phyloP scores from a whole-genome alignment of 345 rosid species.

The Aquilaria yunnanensis region DNA sequence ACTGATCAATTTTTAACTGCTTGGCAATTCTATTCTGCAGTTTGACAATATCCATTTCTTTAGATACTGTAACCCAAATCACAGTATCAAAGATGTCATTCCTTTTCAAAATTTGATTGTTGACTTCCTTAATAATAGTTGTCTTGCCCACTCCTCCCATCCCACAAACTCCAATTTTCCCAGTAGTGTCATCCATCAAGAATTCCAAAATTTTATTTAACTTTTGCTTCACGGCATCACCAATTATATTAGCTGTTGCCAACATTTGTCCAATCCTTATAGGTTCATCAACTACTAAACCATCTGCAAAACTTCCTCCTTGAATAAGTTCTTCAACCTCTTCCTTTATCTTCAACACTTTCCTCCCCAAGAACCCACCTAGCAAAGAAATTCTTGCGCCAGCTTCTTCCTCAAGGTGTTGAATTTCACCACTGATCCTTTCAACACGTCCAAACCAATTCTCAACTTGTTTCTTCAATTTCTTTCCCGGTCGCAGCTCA shows the following conservation, averaged over 20 bases:
- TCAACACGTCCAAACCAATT: background rate
- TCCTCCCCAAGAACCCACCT: slow-evolving; percentile 5
- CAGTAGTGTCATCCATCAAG: slow-evolving; percentile 1
- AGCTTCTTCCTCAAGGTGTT: background rate
- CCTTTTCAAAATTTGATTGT: background rate
- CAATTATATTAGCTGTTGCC: background rate
- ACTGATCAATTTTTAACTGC: slow-evolving; percentile 3
- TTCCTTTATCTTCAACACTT: background rate
- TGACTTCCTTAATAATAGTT: slow-evolving; percentile 6
- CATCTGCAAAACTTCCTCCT: background rate
- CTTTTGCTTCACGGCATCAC: background rate
- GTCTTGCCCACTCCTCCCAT: slow-evolving; percentile 18
- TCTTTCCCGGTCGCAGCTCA: background rate
- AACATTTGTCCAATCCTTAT: background rate
- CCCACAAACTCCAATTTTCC: slow-evolving; percentile 22
- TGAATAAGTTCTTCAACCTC: slow-evolving; percentile 2
- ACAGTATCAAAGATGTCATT: slow-evolving; percentile 9
- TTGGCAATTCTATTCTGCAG: slow-evolving; percentile 12
- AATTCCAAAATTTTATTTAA: slow-evolving; percentile 3
- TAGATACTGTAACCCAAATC: slow-evolving; percentile 24
- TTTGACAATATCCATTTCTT: background rate
- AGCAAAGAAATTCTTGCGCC: background rate
- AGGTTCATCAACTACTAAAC: slow-evolving; percentile 1
- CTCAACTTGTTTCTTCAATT: too few relatives aligned
- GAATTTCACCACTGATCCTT: background rate